Conservation (phyloP, 1,139 yeast species). For the Hemisphaericaspora xylanilytica region DNA sequence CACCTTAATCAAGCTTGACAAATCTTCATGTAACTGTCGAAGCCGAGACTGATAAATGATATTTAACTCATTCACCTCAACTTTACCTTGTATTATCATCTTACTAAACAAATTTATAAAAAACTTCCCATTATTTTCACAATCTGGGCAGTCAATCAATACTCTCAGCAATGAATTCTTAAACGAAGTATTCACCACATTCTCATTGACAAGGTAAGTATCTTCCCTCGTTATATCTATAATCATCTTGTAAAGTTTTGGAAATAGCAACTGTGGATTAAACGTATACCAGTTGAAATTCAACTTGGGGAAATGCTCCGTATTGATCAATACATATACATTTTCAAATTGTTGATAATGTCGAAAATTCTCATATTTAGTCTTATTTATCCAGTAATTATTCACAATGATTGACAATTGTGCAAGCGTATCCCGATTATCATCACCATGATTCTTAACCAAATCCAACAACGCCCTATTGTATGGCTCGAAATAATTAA, state of each 20-base stretch:
- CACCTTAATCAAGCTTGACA: constrained; percentile 8
- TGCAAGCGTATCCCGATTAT: background rate
- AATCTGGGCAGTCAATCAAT: constrained; percentile 1
- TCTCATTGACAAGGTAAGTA: background rate
- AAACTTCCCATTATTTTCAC: constrained; percentile 5
- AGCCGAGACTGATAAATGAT: constrained; percentile 8
- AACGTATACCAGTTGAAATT: constrained; percentile 19
- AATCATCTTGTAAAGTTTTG: constrained; percentile 21
- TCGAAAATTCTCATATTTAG: constrained; percentile 15
- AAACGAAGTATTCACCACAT: constrained; percentile 6
- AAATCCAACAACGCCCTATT: constrained; percentile 2
- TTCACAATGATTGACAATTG: constrained; percentile 13
- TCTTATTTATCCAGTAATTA: constrained; percentile 20
- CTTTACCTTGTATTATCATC: constrained; percentile 3
- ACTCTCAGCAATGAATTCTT: constrained; percentile 7
- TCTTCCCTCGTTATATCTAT: background rate
- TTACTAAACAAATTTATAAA: constrained; percentile 7
- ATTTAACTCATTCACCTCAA: constrained; percentile 13
- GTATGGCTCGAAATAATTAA: background rate
- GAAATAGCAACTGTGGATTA: constrained; percentile 27
- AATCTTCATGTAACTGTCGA: constrained; percentile 1
- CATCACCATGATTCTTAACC: background rate
- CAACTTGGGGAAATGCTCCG: constrained; percentile 12
- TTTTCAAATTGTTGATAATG: constrained; percentile 23
- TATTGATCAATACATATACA: constrained; percentile 14